Evolutionary conservation across 208 protist genomes (phyloP), one percentile per base, ranked within the genome.

Genomic region (Leishmania martiniquensis): DNA sequence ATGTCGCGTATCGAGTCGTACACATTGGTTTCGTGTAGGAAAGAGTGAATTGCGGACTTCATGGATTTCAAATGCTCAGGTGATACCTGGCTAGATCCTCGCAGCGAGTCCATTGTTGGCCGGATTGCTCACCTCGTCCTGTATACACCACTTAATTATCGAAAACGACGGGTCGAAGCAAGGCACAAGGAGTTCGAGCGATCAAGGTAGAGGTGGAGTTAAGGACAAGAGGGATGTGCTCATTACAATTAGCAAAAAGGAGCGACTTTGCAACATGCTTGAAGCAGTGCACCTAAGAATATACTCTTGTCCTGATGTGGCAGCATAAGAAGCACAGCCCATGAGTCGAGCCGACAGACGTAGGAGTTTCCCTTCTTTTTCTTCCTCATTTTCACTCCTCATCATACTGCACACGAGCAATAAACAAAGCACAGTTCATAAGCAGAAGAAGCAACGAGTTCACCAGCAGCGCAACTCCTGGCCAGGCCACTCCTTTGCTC

Each of bases 1-100:
- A 98, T 95, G 59, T 96, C 87, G 60, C 96, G 81, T 66, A 98
- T 97, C 7, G 91, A 92, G 67, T 88, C 83, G 74, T 97, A 98
- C 7, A 98, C 94, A 83, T 91, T 92, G 6, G 89, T 87, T 22
- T 95, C 79, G 22, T 91, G 84, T 39, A 98, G 74, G 76, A 97
- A 96, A 13, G 81, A 57, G 71, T 98, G 93, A 77, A 98, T 96
- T 1, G 94, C 86, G 9, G 69, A 77, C 68, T 89, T 91, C 76
- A 98, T 89, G 37, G 93, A 89, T 44, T 87, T 84, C 29, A 98
- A 70, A 42, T 90, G 74, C 65, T 92, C 90, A 47, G 82, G 82
- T 10, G 74, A 84, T 2, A 89, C 72, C 49, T 82, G 80, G 17
- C 52, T n/a, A 59, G 74, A 60, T 32, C 39, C 72, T 15, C 39